phyloP scores from a whole-genome alignment of 306 rosid species.

The Fragaria nilgerrensis region DNA sequence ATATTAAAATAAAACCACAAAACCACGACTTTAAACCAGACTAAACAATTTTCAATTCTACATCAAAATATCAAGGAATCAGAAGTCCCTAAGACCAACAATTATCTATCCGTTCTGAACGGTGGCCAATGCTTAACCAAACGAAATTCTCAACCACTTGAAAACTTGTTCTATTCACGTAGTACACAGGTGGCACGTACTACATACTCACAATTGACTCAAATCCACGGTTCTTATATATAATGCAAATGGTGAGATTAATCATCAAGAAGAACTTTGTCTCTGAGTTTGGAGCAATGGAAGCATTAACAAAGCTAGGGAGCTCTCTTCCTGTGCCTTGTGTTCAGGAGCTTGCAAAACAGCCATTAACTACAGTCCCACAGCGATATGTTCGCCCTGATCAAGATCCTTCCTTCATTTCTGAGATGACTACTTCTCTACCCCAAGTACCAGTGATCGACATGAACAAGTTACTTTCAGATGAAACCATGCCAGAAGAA shows the following conservation, averaged over 20 bases:
- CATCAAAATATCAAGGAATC: too few species aligned
- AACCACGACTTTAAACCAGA: too few species aligned
- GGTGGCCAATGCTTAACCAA: neutral
- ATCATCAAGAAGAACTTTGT: neutral
- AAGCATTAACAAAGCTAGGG: slow-evolving; percentile 2
- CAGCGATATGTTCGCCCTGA: slow-evolving; percentile 29
- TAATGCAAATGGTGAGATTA: too few species aligned
- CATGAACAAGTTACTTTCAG: slow-evolving; percentile 26
- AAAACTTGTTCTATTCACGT: neutral
- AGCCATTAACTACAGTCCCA: slow-evolving; percentile 28
- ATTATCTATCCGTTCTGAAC: too few species aligned
- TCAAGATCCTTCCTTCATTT: slow-evolving; percentile 26
- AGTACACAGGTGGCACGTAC: too few species aligned
- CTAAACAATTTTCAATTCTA: too few species aligned
- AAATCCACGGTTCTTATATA: too few species aligned
- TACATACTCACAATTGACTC: too few species aligned
- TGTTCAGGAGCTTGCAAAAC: slow-evolving; percentile 30
- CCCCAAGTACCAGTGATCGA: slow-evolving; percentile 45
- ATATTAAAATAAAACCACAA: too few species aligned
- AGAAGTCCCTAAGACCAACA: too few species aligned
- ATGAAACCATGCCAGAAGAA: slow-evolving; percentile 25
- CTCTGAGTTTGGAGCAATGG: neutral
- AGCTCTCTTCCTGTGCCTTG: slow-evolving; percentile 27
- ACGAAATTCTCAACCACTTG: neutral
- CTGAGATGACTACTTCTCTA: neutral